Base-by-base conservation (phyloP, 495 filamentous ascomycete species). In the Terfezia boudieri region DNA sequence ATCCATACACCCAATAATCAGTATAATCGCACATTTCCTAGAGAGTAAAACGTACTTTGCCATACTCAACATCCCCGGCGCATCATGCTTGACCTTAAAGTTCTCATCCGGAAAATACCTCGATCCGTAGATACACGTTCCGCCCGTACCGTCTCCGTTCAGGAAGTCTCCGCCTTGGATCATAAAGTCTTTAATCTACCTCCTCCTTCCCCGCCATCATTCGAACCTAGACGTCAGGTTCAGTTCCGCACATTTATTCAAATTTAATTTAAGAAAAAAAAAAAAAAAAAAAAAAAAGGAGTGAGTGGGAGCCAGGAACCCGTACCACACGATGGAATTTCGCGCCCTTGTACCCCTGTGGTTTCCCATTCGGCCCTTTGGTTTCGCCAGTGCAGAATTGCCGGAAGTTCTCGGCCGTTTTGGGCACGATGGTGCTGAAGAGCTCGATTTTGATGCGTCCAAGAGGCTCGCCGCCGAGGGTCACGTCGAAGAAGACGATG, bases 91-190 rank as follows among this genome's bases (percentile, higher is more conserved):
- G 46, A 88, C 60, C 4, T 63, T 69, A 65, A 96, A 95, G 59
- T 89, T 90, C 70, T 98, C 90, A 64, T 98, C 92, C 5, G 77
- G 74, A 60, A 96, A 96, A 23, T 51, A 51, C n/a, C 74, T 72
- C 12, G 75, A 80, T 50, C 84, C 84, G 68, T 92, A 94, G 64
- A 94, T 94, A 53, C 75, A 81, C n/a, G 79, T 77, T 38, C 78
- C 83, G 4, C 90, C 90, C 2, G 82, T 93, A 11, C 92, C 92
- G 66, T 96, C 82, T 43, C 89, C 87, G 64, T 94, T 84, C 55
- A 95, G 67, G 69, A 98, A 96, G 68, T 98, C 92, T 52, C 92
- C 90, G 37, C 92, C 92, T 70, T 96, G 92, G 59, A 84, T 75
- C 88, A 98, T 95, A 68, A 96, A 96, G 59, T 87, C 82, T 70